These are phyloP conservation scores for Lactifluus volemus DNA, from an alignment of 768 basidiomycete genomes.

Conservation along the genomic window DNA sequence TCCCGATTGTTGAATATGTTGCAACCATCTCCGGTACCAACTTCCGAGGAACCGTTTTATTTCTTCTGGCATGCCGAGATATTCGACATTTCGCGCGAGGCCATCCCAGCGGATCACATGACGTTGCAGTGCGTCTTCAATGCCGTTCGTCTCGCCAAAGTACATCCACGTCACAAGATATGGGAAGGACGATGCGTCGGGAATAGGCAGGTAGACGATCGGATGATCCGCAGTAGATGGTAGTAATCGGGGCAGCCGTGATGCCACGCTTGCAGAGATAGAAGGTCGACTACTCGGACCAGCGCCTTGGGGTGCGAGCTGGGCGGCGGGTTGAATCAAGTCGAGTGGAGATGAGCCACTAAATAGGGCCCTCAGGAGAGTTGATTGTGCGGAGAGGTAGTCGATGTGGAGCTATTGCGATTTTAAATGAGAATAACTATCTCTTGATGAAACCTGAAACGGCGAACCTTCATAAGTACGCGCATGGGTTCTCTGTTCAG, in stretches of 20 bases:
- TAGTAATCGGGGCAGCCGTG: constrained; percentile 58
- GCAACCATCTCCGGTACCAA: constrained; percentile 65
- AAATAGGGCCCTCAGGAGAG: constrained; percentile 61
- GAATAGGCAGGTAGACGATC: constrained; percentile 62
- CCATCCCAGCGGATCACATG: constrained; percentile 77
- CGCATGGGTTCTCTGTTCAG: constrained; percentile 40
- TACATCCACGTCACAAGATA: constrained; percentile 75
- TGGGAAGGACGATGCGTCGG: constrained; percentile 64
- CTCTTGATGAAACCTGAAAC: neutral
- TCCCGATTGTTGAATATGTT: constrained; percentile 17
- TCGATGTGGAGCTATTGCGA: constrained; percentile 60
- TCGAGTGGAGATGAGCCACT: constrained; percentile 57
- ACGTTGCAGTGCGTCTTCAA: constrained; percentile 58
- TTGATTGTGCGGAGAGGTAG: constrained; percentile 76
- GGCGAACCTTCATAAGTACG: constrained; percentile 53
- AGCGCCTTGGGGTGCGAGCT: constrained; percentile 11
- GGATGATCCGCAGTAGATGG: constrained; percentile 59
- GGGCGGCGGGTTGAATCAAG: constrained; percentile 36
- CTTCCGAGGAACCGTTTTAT: constrained; percentile 69
- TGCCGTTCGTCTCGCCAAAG: constrained; percentile 57
- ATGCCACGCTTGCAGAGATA: constrained; percentile 33
- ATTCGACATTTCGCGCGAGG: constrained; percentile 83
- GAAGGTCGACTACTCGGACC: constrained; percentile 11
- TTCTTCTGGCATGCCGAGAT: constrained; percentile 65
- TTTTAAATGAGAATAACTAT: constrained; percentile 8